phyloP scores from a whole-genome alignment of 1,139 yeast species.

The Sugiyamaella japonica region DNA sequence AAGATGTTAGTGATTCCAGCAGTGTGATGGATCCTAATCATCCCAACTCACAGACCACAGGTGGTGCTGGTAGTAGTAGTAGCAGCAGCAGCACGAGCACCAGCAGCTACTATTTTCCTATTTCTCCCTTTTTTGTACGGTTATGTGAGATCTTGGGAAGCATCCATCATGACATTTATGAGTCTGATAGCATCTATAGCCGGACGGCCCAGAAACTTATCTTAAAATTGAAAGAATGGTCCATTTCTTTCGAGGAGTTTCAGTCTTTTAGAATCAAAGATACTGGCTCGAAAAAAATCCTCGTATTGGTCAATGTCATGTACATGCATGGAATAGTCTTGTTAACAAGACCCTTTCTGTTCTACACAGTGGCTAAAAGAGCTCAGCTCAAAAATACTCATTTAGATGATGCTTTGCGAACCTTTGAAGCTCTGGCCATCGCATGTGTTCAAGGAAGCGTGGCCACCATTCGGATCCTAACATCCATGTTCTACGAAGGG shows the following conservation, averaged over 20 bases:
- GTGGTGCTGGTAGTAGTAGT: background rate
- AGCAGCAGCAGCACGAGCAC: background rate
- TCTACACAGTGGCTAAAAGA: constrained; percentile 19
- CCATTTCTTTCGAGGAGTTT: constrained; percentile 7
- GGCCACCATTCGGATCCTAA: constrained; percentile 7
- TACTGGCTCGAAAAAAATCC: background rate
- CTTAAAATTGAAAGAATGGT: constrained; percentile 13
- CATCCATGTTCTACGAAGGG: constrained; percentile 5
- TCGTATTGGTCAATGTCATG: constrained; percentile 10
- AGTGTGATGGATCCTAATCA: background rate
- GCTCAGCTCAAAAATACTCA: constrained; percentile 14
- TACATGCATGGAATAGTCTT: constrained; percentile 20
- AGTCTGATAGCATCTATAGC: constrained; percentile 11
- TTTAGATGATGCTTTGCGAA: constrained; percentile 16
- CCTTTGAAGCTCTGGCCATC: constrained; percentile 17
- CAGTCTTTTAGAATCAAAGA: background rate
- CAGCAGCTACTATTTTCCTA: background rate
- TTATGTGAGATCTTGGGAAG: constrained; percentile 18
- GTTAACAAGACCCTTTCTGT: constrained; percentile 19
- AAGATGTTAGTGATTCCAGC: constrained; percentile 2
- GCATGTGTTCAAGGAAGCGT: constrained; percentile 21
- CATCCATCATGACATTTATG: constrained; percentile 16
- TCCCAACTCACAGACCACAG: background rate
- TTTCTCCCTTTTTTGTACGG: constrained; percentile 8
- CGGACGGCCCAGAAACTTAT: constrained; percentile 15